phyloP scores from a whole-genome alignment of 352 stramenopile species.

The Phytophthora cactorum region DNA sequence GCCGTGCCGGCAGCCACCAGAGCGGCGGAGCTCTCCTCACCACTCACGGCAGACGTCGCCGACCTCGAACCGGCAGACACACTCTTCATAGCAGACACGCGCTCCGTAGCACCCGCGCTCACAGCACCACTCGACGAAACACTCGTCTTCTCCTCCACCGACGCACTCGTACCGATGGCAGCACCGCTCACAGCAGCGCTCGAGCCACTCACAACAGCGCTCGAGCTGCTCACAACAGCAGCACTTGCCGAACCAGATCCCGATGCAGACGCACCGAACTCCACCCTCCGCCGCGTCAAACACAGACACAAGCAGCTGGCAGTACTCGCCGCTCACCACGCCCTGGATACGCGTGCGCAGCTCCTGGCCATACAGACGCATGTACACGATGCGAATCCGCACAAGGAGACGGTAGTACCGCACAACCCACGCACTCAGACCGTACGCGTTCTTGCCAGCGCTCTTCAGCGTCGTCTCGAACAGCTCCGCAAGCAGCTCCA shows the following conservation, averaged over 20 bases:
- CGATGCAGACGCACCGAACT: slow-evolving; percentile 20
- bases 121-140: slow-evolving; percentile 8
- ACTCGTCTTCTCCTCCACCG: slow-evolving; percentile 24
- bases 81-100: not conserved
- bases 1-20: slow-evolving; percentile 6
- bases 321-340: slow-evolving; percentile 35
- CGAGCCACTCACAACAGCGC: slow-evolving; percentile 8
- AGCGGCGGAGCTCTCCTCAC: slow-evolving; percentile 4
- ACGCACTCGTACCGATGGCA: slow-evolving; percentile 6
- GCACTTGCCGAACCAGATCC: slow-evolving; percentile 16
- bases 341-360: slow-evolving; percentile 36
- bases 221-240: slow-evolving; percentile 11
- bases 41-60: slow-evolving; percentile 8
- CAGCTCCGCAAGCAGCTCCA: slow-evolving; percentile 41
- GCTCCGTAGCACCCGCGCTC: slow-evolving; percentile 8
- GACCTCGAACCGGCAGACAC: slow-evolving; percentile 7
- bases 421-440: slow-evolving; percentile 31
- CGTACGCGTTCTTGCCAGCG: slow-evolving; percentile 33
- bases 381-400: slow-evolving; percentile 49
- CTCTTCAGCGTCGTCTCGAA: slow-evolving; percentile 53
- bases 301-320: slow-evolving; percentile 26
- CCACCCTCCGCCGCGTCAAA: slow-evolving; percentile 29
- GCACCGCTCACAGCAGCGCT: slow-evolving; percentile 14
- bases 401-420: slow-evolving; percentile 46
- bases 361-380: slow-evolving; percentile 54